phyloP scores from a whole-genome alignment of 225 moss, liverwort and hornwort species.

The Marchantia paleacea region DNA sequence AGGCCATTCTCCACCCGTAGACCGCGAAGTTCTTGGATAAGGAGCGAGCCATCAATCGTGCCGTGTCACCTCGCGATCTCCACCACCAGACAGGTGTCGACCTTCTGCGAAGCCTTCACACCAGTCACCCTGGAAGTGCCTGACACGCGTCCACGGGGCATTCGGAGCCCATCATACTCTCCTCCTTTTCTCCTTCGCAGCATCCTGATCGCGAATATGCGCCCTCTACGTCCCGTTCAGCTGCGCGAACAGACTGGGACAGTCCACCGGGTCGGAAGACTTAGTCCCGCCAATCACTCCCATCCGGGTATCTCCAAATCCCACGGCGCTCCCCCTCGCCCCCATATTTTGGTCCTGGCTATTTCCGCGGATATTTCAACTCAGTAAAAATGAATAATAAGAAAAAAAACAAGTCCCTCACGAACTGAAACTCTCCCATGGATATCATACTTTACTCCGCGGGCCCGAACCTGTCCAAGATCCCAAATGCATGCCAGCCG shows the following conservation, averaged over 20 bases:
- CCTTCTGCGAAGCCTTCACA: too few species aligned
- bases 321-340: background rate
- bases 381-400: too few species aligned
- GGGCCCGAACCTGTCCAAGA: background rate
- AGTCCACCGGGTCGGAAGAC: background rate
- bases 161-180: background rate
- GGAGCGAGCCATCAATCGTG: constrained; percentile 2
- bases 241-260: background rate
- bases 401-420: too few species aligned
- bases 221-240: background rate
- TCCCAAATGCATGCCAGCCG: background rate
- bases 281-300: background rate
- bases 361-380: too few species aligned
- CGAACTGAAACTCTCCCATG: too few species aligned
- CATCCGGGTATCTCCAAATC: background rate
- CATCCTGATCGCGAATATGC: background rate
- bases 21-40: constrained; percentile 6
- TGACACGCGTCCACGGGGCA: background rate
- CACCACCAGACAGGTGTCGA: background rate
- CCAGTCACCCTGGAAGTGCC: background rate
- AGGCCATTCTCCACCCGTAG: background rate
- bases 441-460: background rate
- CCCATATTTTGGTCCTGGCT: background rate
- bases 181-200: background rate
- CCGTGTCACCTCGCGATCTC: background rate